Evolutionary conservation across 345 rosid species (phyloP).

Genomic region (Aquilaria sinensis): DNA sequence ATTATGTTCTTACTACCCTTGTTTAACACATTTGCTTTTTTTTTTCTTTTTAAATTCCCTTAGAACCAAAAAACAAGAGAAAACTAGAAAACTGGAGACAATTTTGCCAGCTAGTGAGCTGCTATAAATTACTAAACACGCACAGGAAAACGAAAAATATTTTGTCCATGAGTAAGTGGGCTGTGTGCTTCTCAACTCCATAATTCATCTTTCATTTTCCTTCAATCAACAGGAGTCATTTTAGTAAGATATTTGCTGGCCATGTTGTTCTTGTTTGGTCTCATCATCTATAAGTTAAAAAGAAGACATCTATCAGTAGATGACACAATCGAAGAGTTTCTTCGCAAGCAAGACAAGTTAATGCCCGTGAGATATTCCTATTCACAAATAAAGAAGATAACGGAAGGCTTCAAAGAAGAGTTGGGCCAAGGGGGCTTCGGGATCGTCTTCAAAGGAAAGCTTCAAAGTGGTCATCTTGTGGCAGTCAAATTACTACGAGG

Average conservation of each 20-base stretch:
- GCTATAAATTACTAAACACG: too few relatives aligned
- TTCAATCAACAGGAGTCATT: background rate
- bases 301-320: constrained; percentile 7
- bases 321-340: constrained; percentile 8
- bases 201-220: background rate
- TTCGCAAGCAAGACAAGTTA: constrained; percentile 5
- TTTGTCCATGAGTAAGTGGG: too few relatives aligned
- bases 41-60: too few relatives aligned
- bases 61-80: too few relatives aligned
- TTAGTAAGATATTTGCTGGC: constrained; percentile 5
- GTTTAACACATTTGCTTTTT: too few relatives aligned
- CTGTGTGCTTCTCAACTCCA: too few relatives aligned
- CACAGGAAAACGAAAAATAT: too few relatives aligned
- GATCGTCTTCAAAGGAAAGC: constrained; percentile 3
- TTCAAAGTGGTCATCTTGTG: background rate
- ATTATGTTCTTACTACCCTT: too few relatives aligned
- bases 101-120: too few relatives aligned
- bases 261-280: constrained; percentile 3
- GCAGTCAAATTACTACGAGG: constrained; percentile 1
- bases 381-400: constrained; percentile 9
- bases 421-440: constrained; percentile 2
- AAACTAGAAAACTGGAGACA: too few relatives aligned
- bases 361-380: constrained; percentile 13
- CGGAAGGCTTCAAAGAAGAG: background rate
- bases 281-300: background rate